Percentiles rank a stretch among this genome's conserved stretches.
Conservation (phyloP, 352 stramenopile genomes). For the Blastocystis sp. region DNA sequence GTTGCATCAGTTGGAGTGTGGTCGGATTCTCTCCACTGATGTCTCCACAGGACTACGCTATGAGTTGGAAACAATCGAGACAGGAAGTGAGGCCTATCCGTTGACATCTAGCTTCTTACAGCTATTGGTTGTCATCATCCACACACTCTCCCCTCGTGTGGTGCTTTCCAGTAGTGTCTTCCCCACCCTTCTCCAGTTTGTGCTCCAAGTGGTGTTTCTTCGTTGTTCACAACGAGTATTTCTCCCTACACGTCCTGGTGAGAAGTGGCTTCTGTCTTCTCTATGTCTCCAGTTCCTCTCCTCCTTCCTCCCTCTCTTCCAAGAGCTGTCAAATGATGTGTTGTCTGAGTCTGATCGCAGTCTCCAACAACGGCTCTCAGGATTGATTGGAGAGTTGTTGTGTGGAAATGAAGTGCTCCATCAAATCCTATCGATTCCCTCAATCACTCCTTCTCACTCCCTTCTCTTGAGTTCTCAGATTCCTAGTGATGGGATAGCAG, state of each 20-base stretch:
- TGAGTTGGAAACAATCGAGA: conserved; percentile 30
- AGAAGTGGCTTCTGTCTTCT: background rate
- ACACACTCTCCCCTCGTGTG: background rate
- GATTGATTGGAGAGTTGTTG: background rate
- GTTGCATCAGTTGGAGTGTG: conserved; percentile 35
- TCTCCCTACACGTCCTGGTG: background rate
- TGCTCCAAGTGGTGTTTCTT: background rate
- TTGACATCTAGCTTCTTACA: conserved; percentile 1
- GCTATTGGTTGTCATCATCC: background rate
- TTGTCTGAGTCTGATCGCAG: background rate
- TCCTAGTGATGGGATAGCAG: conserved; percentile 5
- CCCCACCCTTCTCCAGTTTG: background rate
- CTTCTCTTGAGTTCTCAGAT: background rate
- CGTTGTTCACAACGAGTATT: background rate
- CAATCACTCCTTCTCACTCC: background rate
- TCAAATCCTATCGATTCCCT: background rate
- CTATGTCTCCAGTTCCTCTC: background rate
- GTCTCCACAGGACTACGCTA: background rate
- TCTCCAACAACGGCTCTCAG: background rate
- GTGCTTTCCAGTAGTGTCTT: background rate
- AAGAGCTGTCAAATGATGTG: background rate
- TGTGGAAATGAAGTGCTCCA: background rate
- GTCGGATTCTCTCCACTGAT: background rate
- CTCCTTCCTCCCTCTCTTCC: background rate
- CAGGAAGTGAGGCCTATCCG: conserved; percentile 11